phyloP scores from a whole-genome alignment of 2,329 filamentous ascomycete species.

The Xylaria sp. region DNA sequence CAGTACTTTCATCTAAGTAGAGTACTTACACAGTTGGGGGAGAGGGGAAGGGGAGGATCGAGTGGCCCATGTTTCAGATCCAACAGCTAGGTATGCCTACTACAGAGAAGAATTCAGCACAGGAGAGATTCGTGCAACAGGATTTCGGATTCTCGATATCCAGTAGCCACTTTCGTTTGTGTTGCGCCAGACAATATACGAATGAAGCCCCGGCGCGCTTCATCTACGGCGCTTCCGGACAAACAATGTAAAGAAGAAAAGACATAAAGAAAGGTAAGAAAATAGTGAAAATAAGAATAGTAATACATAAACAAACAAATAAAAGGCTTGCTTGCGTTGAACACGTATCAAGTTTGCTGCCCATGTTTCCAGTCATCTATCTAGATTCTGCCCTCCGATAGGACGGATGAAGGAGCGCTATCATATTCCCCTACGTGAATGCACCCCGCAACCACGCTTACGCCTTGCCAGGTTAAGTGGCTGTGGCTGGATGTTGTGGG shows the following conservation, averaged over 20 bases:
- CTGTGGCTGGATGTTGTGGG: slow-evolving; percentile 19
- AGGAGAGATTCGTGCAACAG: slow-evolving; percentile 16
- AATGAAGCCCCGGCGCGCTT: not conserved
- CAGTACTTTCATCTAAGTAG: slow-evolving; percentile 5
- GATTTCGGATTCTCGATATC: slow-evolving; percentile 5
- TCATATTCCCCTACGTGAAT: not conserved
- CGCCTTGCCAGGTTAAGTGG: slow-evolving; percentile 18
- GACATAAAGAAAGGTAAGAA: too few relatives aligned
- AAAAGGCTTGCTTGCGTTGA: not conserved
- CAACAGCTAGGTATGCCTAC: slow-evolving; percentile 8
- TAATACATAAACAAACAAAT: too few relatives aligned
- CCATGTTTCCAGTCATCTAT: not conserved
- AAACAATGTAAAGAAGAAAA: slow-evolving; percentile 19
- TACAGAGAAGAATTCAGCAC: slow-evolving; percentile 10
- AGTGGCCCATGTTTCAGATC: not conserved
- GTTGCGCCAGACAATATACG: slow-evolving; percentile 9
- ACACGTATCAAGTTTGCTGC: not conserved
- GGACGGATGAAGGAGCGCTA: slow-evolving; percentile 4
- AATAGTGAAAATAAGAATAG: too few relatives aligned
- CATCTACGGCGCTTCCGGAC: slow-evolving; percentile 2
- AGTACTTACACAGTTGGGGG: not conserved
- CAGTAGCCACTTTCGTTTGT: slow-evolving; percentile 18
- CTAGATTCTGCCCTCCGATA: not conserved
- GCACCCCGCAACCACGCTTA: not conserved
- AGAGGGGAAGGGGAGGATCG: too few relatives aligned